A percentile compares a stretch with the other conserved stretches of the same genome.
Evolutionary conservation across 768 basidiomycete species (phyloP).

Genomic region (Trametes punicea): DNA sequence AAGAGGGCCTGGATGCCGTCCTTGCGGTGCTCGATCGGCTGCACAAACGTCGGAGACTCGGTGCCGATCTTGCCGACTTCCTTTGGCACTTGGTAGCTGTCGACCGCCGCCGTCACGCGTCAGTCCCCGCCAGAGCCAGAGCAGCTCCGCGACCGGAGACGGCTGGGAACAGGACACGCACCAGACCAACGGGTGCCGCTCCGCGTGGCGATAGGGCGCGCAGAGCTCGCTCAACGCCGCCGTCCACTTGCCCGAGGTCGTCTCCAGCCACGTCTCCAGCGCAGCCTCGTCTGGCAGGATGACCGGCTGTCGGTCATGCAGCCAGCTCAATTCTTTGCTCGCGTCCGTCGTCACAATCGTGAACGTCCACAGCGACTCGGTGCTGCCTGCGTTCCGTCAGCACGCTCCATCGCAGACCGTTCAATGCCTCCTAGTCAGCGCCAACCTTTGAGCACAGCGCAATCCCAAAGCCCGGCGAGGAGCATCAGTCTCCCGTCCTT

Average conservation of each 20-base stretch:
- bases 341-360: conserved; percentile 86
- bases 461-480: conserved; percentile 87
- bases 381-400: conserved; percentile 39
- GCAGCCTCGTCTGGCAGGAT: conserved; percentile 64
- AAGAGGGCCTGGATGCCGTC: conserved; percentile 89
- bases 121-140: background rate
- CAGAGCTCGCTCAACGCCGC: conserved; percentile 56
- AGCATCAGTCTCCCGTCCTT: conserved; percentile 66
- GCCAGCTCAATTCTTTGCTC: conserved; percentile 68
- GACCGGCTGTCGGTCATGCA: conserved; percentile 90
- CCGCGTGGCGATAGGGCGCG: conserved; percentile 51
- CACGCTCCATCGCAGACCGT: no score
- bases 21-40: conserved; percentile 73
- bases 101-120: background rate
- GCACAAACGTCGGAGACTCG: conserved; percentile 78
- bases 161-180: no score
- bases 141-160: no score
- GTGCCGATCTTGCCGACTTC: conserved; percentile 90
- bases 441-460: conserved; percentile 59
- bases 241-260: conserved; percentile 63
- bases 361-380: conserved; percentile 70
- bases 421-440: background rate
- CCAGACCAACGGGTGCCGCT: conserved; percentile 65
- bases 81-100: conserved; percentile 81
- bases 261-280: conserved; percentile 77